phyloP scores from a whole-genome alignment of 176 grass and related monocot species.

The Juncus inflexus region DNA sequence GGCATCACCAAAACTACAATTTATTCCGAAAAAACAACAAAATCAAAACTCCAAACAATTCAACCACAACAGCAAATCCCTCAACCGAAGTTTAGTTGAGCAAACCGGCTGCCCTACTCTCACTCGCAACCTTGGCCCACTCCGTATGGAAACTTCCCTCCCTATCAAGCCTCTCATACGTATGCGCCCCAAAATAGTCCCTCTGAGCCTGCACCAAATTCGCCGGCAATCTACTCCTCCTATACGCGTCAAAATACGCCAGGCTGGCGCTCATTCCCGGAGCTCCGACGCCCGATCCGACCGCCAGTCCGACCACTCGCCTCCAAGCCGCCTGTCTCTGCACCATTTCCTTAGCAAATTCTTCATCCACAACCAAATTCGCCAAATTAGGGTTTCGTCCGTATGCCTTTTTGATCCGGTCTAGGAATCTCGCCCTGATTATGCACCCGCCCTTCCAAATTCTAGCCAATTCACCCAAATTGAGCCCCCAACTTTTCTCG shows the following conservation, averaged over 20 bases:
- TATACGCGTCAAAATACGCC: slow-evolving; percentile 86
- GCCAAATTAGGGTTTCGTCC: slow-evolving; percentile 64
- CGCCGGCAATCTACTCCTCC: slow-evolving; percentile 69
- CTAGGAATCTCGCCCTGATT: slow-evolving; percentile 80
- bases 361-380: slow-evolving; percentile 92
- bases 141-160: slow-evolving; percentile 86
- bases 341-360: slow-evolving; percentile 94
- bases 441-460: slow-evolving; percentile 98
- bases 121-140: slow-evolving; percentile 68
- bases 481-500: slow-evolving; percentile 82
- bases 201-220: slow-evolving; percentile 97
- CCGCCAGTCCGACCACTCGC: slow-evolving; percentile 74
- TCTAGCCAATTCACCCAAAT: slow-evolving; percentile 75
- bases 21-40: background rate
- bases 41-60: background rate
- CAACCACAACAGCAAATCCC: background rate
- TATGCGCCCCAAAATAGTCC: slow-evolving; percentile 92
- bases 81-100: background rate
- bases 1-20: background rate
- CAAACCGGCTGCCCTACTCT: slow-evolving; percentile 30
- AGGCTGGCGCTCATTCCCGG: slow-evolving; percentile 89
- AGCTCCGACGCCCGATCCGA: slow-evolving; percentile 80
- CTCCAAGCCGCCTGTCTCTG: slow-evolving; percentile 83
- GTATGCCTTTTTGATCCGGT: slow-evolving; percentile 88
- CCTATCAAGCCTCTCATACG: slow-evolving; percentile 75